A percentile compares a stretch with the other conserved stretches of the same genome.
These are phyloP conservation scores for Potentilla sterilis DNA, from an alignment of 306 rosid genomes.

Conservation along the genomic window DNA sequence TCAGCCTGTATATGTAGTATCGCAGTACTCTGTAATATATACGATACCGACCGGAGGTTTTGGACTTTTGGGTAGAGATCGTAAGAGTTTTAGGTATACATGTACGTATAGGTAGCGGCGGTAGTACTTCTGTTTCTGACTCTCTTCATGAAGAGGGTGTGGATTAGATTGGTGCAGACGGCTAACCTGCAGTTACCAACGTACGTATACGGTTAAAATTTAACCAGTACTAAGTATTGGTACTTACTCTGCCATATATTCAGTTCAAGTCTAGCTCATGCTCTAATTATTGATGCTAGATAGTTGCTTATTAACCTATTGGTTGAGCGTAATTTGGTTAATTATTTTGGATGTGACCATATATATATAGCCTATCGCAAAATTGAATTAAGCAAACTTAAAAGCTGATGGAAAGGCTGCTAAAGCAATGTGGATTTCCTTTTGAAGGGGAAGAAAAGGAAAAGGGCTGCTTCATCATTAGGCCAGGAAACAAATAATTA, in stretches of 20 bases:
- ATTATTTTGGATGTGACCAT: neutral
- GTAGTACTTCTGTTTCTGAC: too few relatives aligned
- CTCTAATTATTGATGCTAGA: neutral
- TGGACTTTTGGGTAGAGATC: neutral
- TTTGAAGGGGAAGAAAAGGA: constrained; percentile 26
- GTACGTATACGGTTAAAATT: neutral
- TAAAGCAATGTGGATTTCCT: constrained; percentile 20
- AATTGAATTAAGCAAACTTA: constrained; percentile 10
- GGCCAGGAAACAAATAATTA: constrained; percentile 9
- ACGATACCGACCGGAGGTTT: neutral
- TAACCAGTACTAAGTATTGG: neutral
- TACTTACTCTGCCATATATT: too few relatives aligned
- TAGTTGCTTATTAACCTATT: neutral
- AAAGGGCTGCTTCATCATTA: constrained; percentile 22
- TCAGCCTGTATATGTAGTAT: too few relatives aligned
- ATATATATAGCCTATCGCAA: neutral
- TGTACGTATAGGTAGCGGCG: too few relatives aligned
- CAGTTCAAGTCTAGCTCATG: too few relatives aligned
- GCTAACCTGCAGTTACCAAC: neutral
- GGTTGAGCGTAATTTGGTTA: neutral
- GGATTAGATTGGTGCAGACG: neutral
- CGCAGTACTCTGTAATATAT: too few relatives aligned
- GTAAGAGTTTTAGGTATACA: too few relatives aligned
- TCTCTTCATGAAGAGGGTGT: neutral
- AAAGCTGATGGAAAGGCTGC: constrained; percentile 36